A percentile compares a stretch with the other conserved stretches of the same genome.
phyloP scores from a whole-genome alignment of 2,329 filamentous ascomycete species.

The Aspergillus awamori region DNA sequence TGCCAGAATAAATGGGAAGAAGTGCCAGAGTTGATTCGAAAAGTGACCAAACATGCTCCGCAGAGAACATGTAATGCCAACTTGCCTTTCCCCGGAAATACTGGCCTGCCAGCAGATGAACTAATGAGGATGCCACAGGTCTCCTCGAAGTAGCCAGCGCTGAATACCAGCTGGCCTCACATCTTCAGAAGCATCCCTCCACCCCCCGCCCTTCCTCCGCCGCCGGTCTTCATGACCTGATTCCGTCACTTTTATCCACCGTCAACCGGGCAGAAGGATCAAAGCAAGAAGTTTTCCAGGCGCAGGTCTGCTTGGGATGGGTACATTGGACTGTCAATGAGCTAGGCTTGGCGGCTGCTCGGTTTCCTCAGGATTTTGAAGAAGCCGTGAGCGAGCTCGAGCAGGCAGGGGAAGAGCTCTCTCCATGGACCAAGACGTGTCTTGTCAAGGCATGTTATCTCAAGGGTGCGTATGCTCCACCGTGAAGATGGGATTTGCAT shows the following conservation, averaged over 20 bases:
- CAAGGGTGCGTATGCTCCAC: conserved; percentile 59
- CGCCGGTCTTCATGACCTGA: conserved; percentile 47
- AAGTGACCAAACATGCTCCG: conserved; percentile 91
- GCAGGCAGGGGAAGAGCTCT: conserved; percentile 54
- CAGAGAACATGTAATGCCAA: conserved; percentile 71
- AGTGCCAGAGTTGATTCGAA: conserved; percentile 85
- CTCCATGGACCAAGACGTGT: conserved; percentile 81
- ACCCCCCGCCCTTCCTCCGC: conserved; percentile 41
- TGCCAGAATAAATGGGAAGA: conserved; percentile 86
- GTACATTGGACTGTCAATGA: conserved; percentile 78
- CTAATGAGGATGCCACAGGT: conserved; percentile 52
- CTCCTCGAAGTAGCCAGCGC: conserved; percentile 70
- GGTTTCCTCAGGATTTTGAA: conserved; percentile 66
- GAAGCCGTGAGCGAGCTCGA: conserved; percentile 58
- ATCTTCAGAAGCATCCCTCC: conserved; percentile 43
- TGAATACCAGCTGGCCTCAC: conserved; percentile 66
- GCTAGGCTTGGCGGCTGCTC: conserved; percentile 62
- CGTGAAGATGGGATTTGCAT: background rate
- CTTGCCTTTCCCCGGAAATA: conserved; percentile 15
- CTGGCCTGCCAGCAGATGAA: conserved; percentile 18
- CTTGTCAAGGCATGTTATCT: conserved; percentile 77
- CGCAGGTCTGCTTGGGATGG: conserved; percentile 81
- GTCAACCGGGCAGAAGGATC: conserved; percentile 61
- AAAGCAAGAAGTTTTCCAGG: conserved; percentile 69
- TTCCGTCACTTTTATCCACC: conserved; percentile 48